Percentiles rank a stretch among this genome's conserved stretches.
phyloP scores from a whole-genome alignment of 1,284 basidiomycete species.

The Rhodotorula sp. region DNA sequence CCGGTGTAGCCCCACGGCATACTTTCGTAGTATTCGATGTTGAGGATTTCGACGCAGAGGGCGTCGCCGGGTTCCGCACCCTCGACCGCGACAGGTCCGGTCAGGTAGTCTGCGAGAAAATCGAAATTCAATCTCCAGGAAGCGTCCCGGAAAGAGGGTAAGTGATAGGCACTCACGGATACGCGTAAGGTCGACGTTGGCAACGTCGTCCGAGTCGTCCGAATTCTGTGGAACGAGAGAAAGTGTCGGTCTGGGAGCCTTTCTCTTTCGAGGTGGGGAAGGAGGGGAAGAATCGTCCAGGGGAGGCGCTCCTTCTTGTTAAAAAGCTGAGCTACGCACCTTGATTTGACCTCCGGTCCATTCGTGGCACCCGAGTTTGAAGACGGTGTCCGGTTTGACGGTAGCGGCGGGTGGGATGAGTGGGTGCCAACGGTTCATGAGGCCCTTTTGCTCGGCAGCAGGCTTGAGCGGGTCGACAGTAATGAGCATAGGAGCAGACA shows the following conservation, averaged over 20 bases:
- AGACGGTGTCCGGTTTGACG: conserved; percentile 55
- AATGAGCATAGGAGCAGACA: conserved; percentile 9
- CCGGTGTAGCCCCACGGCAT: conserved; percentile 72
- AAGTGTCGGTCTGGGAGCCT: not conserved
- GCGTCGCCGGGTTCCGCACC: conserved; percentile 76
- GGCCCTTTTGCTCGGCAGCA: conserved; percentile 41
- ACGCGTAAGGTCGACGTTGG: conserved; percentile 63
- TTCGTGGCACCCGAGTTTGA: conserved; percentile 58
- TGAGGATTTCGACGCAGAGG: conserved; percentile 71
- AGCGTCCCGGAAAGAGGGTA: too few species aligned
- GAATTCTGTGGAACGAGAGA: conserved; percentile 1
- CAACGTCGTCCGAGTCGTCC: conserved; percentile 59
- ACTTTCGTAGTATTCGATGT: conserved; percentile 71
- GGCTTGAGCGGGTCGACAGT: conserved; percentile 44
- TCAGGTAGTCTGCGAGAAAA: conserved; percentile 59
- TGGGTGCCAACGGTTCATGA: conserved; percentile 51
- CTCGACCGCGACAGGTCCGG: conserved; percentile 70
- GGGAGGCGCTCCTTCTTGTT: too few species aligned
- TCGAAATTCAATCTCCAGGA: not conserved
- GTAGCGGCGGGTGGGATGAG: conserved; percentile 47
- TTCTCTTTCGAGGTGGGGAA: not conserved
- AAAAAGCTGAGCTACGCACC: not conserved
- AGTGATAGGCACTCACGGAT: conserved; percentile 50
- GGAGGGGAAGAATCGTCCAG: not conserved
- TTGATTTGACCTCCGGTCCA: conserved; percentile 47